Base-by-base conservation (phyloP, 2,329 filamentous ascomycete species). In the Trichoderma sp. region DNA sequence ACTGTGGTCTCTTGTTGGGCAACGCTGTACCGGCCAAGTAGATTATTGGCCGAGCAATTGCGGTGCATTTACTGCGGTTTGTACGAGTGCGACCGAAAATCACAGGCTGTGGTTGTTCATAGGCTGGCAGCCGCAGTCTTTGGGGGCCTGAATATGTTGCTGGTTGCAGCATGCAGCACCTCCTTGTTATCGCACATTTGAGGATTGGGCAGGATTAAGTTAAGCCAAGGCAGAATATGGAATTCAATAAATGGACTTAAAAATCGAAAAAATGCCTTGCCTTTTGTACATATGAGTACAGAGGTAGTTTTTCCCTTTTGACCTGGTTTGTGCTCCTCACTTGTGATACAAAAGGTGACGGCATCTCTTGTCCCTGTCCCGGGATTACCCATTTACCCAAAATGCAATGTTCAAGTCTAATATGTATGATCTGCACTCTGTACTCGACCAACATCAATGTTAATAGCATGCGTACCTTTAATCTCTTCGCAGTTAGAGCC, bases 201-300 rank as follows among this genome's bases (percentile, higher is more conserved):
- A 56, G 45, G 4, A 3, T 53, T 53, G 45, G 45, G 45, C 45
- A 53, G 18, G 9, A 50, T n/a, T 27, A 27, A 31, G 8, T n/a
- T 11, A 12, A 53, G 45, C 68, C 68, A 72, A 72, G 68, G 68
- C 68, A 72, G 68, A 66, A 33, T 63, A 18, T 12, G 11, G 59
- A 29, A 18, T 27, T n/a, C 2, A 33, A 24, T 14, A 24, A 3
- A 24, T 56, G 59, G 59, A 31, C 5, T 63, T n/a, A 31, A 21
- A 16, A 63, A n/a, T 6, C 5, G 16, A 35, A 60, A 60, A 31
- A n/a, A 29, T 6, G 56, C 56, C 56, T 60, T 31, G 56, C 12
- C 27, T 31, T 60, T 7, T 18, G 2, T 60, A 31, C 11, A 56
- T 21, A 24, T 21, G 16, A 4, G 9, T 27, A 27, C 27, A 27